Evolutionary conservation across 2,329 filamentous ascomycete species (phyloP), one percentile per base, ranked within the genome.

Genomic region (Cladosporium halotolerans): DNA sequence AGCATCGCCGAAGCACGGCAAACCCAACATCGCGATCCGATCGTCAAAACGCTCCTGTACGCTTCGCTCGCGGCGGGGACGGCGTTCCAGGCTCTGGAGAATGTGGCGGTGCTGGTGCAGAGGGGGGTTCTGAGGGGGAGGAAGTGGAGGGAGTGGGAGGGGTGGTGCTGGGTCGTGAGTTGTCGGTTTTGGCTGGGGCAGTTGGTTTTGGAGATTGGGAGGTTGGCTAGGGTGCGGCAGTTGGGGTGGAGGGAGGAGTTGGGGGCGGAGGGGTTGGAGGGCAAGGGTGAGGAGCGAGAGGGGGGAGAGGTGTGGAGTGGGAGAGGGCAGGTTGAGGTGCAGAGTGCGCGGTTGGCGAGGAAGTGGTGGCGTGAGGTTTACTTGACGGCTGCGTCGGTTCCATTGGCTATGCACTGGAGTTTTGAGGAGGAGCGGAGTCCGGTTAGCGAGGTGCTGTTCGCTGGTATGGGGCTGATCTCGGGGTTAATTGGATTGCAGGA

Each of bases 341-440:
- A 60, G 55, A 66, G 63, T 48, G 59, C 56, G 36, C 67, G 55
- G 52, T 58, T 69, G 31, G 66, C 68, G 34, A 61, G 63, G 59
- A 69, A 65, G 56, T 90, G 81, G 81, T 84, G 79, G 76, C 82
- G 79, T 65, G 80, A 84, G 64, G 72, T 92, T 50, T 75, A 83
- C 16, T 79, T 84, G 40, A 90, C 89, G 70, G 66, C 82, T 57
- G 83, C 86, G 32, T 95, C 88, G 83, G 82, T 87, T 53, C 89
- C 91, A 32, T 75, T 95, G 67, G 92, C 88, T 57, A 65, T 92
- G 53, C 89, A 96, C 73, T 96, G 88, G 85, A 86, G 88, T 63
- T 69, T 85, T 39, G 82, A 87, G 56, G 74, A 80, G 53, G 88
- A 87, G 0, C 66, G 83, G 7, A 60, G 58, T 40, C 60, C 62